These are phyloP conservation scores for Chenopodium album DNA, from an alignment of 148 eudicot species.

Conservation along the genomic window DNA sequence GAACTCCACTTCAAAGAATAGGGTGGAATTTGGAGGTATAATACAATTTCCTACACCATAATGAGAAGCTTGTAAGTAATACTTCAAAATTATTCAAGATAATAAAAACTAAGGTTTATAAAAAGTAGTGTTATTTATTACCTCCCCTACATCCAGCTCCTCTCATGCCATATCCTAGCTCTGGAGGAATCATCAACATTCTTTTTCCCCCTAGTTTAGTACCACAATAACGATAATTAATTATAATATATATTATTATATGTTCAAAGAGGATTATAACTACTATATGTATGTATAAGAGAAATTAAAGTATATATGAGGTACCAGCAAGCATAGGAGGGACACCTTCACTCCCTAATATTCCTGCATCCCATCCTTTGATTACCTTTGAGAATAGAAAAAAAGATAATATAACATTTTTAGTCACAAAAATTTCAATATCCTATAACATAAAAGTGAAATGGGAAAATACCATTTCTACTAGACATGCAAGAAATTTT, in stretches of 20 bases:
- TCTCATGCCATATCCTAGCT: constrained; percentile 72
- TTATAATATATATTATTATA: no score
- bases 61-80: neutral
- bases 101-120: neutral
- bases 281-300: neutral
- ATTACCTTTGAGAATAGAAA: constrained; percentile 52
- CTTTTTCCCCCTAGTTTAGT: constrained; percentile 69
- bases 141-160: constrained; percentile 98
- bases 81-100: neutral
- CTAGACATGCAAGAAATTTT: no score
- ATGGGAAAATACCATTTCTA: no score
- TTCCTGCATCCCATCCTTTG: constrained; percentile 94
- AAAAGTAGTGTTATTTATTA: constrained; percentile 6
- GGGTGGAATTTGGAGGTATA: constrained; percentile 90
- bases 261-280: neutral
- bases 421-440: neutral
- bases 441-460: no score
- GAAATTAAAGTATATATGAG: neutral
- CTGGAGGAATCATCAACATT: constrained; percentile 66
- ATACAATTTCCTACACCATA: constrained; percentile 66
- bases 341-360: constrained; percentile 74
- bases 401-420: neutral
- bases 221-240: neutral
- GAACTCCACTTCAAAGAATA: constrained; percentile 79
- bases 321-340: constrained; percentile 93